phyloP scores from a whole-genome alignment of 1,139 yeast species.

The Geotrichum aggregatum region DNA sequence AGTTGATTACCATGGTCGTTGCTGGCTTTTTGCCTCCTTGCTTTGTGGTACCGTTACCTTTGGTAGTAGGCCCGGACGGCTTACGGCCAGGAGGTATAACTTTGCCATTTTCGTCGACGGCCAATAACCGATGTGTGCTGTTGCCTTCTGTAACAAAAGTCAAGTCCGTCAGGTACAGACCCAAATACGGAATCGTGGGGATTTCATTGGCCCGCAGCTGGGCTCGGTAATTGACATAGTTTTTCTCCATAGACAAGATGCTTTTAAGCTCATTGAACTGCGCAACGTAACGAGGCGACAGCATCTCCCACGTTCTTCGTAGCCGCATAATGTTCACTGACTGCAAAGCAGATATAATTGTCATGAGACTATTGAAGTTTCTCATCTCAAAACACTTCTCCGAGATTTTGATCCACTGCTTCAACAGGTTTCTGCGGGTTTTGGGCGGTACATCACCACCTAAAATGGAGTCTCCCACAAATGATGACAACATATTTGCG shows the following conservation, averaged over 20 bases:
- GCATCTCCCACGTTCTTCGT: conserved; percentile 57
- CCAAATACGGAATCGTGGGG: conserved; percentile 83
- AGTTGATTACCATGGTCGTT: conserved; percentile 56
- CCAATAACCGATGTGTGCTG: conserved; percentile 50
- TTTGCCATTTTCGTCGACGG: conserved; percentile 21
- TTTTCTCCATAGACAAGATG: conserved; percentile 78
- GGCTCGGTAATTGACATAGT: conserved; percentile 69
- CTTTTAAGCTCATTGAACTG: conserved; percentile 64
- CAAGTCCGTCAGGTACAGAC: conserved; percentile 77
- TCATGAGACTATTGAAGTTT: conserved; percentile 84
- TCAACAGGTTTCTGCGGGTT: conserved; percentile 56
- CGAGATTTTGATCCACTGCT: conserved; percentile 81
- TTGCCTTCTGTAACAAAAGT: conserved; percentile 89
- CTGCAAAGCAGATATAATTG: conserved; percentile 80
- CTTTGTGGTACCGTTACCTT: too few relatives aligned
- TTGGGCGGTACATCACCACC: conserved; percentile 41
- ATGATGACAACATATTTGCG: conserved; percentile 76
- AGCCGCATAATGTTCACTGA: conserved; percentile 74
- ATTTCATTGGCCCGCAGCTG: conserved; percentile 55
- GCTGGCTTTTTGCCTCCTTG: conserved; percentile 37
- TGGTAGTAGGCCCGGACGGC: neutral
- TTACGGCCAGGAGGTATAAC: conserved; percentile 11
- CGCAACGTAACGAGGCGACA: conserved; percentile 62
- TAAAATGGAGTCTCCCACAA: conserved; percentile 70
- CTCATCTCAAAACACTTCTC: conserved; percentile 74